Evolutionary conservation across 805 yeast species (phyloP).

Genomic region (Candida chilensis): DNA sequence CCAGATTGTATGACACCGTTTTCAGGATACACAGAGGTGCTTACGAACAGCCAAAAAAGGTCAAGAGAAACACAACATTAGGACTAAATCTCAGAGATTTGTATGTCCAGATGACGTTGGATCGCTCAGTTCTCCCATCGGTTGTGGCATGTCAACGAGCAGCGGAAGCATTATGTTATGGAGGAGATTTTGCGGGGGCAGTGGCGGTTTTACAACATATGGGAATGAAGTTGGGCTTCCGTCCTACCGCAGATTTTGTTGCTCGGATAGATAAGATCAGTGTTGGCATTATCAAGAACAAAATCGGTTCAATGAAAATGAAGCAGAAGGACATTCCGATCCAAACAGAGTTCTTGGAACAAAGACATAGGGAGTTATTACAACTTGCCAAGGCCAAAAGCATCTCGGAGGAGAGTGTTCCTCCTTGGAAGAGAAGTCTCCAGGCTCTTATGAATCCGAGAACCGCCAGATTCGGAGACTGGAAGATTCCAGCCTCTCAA

Average conservation of each 20-base stretch:
- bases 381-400: neutral
- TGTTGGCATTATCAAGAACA: too few species aligned
- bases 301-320: neutral
- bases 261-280: neutral
- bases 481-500: neutral
- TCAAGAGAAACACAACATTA: neutral
- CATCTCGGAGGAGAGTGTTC: neutral
- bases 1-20: neutral
- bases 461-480: neutral
- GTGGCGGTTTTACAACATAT: neutral
- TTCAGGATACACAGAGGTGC: neutral
- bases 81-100: neutral
- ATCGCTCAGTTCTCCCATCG: neutral
- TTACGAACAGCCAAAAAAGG: neutral
- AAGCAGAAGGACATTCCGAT: neutral
- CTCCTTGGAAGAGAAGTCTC: neutral
- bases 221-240: neutral
- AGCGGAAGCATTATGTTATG: neutral
- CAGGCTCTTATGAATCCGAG: neutral
- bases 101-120: neutral
- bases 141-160: neutral
- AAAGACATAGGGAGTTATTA: neutral
- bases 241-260: neutral
- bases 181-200: neutral
- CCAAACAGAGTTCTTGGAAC: neutral